Percentiles rank a stretch among this genome's conserved stretches.
These are phyloP conservation scores for Diphasiastrum complanatum DNA, from an alignment of 83 land plant genomes.

Conservation along the genomic window DNA sequence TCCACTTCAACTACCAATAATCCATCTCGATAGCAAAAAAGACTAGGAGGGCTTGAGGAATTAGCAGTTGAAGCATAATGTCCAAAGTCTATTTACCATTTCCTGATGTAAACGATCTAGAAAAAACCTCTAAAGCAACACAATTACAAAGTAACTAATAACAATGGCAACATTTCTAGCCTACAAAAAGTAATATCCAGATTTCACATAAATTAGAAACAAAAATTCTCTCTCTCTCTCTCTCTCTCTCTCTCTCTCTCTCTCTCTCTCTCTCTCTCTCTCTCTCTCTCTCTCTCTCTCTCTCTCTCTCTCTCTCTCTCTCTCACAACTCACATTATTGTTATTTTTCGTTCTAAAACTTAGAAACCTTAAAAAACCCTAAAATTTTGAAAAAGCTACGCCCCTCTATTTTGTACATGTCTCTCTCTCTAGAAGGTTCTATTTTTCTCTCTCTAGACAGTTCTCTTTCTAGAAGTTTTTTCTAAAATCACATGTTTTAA, in stretches of 20 bases:
- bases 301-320: too few relatives aligned
- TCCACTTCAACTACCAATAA: slow-evolving; percentile 77
- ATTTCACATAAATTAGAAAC: background rate
- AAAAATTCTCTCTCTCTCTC: background rate
- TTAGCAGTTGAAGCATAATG: slow-evolving; percentile 86
- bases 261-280: too few relatives aligned
- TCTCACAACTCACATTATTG: too few relatives aligned
- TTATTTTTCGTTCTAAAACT: too few relatives aligned
- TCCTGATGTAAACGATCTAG: slow-evolving; percentile 89
- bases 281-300: too few relatives aligned
- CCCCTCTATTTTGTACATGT: too few relatives aligned
- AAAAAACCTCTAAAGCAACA: slow-evolving; percentile 91
- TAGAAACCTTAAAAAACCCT: too few relatives aligned
- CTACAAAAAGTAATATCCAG: slow-evolving; percentile 29
- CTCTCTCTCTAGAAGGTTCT: too few relatives aligned
- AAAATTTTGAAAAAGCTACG: too few relatives aligned
- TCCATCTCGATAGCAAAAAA: slow-evolving; percentile 80
- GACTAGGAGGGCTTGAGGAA: slow-evolving; percentile 86
- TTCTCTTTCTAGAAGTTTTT: too few relatives aligned
- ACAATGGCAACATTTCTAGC: slow-evolving; percentile 98
- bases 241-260: background rate
- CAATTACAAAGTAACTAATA: slow-evolving; percentile 90
- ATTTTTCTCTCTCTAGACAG: too few relatives aligned
- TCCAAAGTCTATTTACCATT: slow-evolving; percentile 90
- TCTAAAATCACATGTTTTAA: too few relatives aligned